Base-by-base conservation (phyloP, 441 rosid species). In the Kokia cookei region DNA sequence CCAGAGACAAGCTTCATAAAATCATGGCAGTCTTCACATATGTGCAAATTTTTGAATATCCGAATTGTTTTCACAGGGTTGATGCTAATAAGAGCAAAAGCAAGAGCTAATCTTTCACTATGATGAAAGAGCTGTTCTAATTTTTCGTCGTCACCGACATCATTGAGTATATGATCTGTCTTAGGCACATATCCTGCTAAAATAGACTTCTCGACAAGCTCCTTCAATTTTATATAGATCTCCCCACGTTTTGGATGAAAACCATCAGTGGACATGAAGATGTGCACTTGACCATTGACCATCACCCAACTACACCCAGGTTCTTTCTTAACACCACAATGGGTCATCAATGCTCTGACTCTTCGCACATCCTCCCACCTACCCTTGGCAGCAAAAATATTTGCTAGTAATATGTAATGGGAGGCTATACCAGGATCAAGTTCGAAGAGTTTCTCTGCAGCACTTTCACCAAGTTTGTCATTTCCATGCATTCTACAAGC, bases 91-190 rank as follows among this genome's bases (percentile, higher is more conserved):
- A 73, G 80, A 24, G 83, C 74, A 68, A 80, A 81, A 68, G 83
- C 80, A 50, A 79, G 81, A 29, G 88, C 84, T 67, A 81, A 43
- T 75, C 81, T 82, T 72, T 81, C 88, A 69, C 78, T 85, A 32
- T 82, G 84, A 76, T 61, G 26, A 58, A 67, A 63, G 29, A 79
- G 86, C 55, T 75, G 74, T 37, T 82, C 78, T 53, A 50, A 47
- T 55, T 81, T 81, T 70, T 82, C 86, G 42, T 12, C 71, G 40
- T 77, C 43, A 15, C 59, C 13, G 60, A 82, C 64, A 40, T 82
- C 59, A 69, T 79, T 80, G 17, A 75, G 82, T 55, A 73, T 77
- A 67, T 60, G 76, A 51, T 79, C 78, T 45, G 77, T 76, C 37
- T 79, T 71, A 9, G 82, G 82, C 53, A 35, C 27, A 65, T 84